These are phyloP conservation scores for Skeletonema menzelii DNA, from an alignment of 108 stramenopile species.

Conservation along the genomic window DNA sequence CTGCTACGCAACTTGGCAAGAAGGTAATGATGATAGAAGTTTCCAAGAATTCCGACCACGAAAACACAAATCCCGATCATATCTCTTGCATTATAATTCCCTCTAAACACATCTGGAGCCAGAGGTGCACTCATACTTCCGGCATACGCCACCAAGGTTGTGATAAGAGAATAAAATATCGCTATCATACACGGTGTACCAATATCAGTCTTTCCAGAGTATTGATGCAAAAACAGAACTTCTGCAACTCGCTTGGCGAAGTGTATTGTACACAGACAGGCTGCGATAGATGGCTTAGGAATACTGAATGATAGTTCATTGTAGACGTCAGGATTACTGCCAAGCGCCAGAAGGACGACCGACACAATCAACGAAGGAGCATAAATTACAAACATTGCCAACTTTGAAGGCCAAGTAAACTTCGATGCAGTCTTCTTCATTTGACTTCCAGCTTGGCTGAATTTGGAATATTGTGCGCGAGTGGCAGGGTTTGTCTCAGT, in stretches of 20 bases:
- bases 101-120: neutral
- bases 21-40: constrained; percentile 72
- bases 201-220: constrained; percentile 52
- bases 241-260: constrained; percentile 63
- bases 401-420: constrained; percentile 29
- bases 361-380: constrained; percentile 47
- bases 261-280: constrained; percentile 48
- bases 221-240: constrained; percentile 60
- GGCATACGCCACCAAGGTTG: constrained; percentile 38
- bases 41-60: constrained; percentile 52
- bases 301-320: neutral
- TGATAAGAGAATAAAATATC: constrained; percentile 46
- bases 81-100: neutral
- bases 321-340: neutral
- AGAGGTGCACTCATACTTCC: constrained; percentile 1
- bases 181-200: constrained; percentile 37
- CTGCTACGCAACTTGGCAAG: constrained; percentile 46
- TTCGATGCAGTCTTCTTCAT: neutral
- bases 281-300: constrained; percentile 27
- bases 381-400: constrained; percentile 69
- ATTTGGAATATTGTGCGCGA: constrained; percentile 42
- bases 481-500: constrained; percentile 28
- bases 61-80: constrained; percentile 35
- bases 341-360: constrained; percentile 4
- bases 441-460: constrained; percentile 10